Conservation (phyloP, 1,139 yeast genomes). For the Candida dubliniensis region DNA sequence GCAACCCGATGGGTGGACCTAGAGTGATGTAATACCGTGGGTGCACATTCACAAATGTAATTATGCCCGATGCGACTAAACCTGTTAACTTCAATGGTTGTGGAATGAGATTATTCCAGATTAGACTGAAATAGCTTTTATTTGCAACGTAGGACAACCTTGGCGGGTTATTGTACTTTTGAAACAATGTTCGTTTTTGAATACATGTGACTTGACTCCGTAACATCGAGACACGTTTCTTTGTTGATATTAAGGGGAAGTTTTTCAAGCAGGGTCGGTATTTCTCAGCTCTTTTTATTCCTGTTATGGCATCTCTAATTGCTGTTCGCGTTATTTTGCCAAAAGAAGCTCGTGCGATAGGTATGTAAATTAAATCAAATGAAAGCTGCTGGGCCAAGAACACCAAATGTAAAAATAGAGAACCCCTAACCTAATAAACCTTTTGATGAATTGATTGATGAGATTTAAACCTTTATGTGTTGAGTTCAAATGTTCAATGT, state of each 20-base stretch:
- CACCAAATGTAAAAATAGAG: too few species aligned
- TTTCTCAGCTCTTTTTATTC: neutral
- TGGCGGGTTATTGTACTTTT: constrained; percentile 24
- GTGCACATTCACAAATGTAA: constrained; percentile 36
- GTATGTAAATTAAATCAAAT: too few species aligned
- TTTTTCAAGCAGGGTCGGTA: neutral
- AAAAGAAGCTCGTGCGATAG: too few species aligned
- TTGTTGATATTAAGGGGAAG: neutral
- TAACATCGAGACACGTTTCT: neutral
- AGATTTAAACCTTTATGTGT: too few species aligned
- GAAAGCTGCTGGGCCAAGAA: too few species aligned
- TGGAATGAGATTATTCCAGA: constrained; percentile 33
- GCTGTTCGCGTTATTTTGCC: too few species aligned
- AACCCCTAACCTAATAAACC: too few species aligned
- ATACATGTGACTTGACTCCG: neutral
- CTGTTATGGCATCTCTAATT: too few species aligned
- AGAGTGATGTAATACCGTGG: constrained; percentile 36
- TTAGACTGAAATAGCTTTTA: constrained; percentile 22
- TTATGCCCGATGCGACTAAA: constrained; percentile 26
- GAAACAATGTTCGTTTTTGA: constrained; percentile 4
- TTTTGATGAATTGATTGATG: too few species aligned
- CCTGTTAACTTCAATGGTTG: constrained; percentile 30
- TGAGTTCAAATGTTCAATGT: too few species aligned
- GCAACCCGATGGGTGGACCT: constrained; percentile 38
- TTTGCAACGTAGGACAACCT: constrained; percentile 33